Percentiles rank a stretch among this genome's conserved stretches.
phyloP scores from a whole-genome alignment of 768 basidiomycete genomes.

The Pulveroboletus sp. region DNA sequence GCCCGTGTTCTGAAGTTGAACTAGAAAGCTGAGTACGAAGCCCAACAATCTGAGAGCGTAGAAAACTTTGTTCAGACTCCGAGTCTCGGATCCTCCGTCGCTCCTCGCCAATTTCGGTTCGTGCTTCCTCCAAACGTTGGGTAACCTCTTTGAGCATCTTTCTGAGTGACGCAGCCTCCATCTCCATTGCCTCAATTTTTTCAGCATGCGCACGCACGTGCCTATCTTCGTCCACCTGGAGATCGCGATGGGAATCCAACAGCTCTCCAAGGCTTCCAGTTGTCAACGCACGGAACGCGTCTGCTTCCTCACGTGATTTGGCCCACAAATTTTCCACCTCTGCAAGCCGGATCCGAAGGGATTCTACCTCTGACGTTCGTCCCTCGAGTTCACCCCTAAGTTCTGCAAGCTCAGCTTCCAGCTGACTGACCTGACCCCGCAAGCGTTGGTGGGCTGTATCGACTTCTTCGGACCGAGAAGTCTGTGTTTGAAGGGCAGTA shows the following conservation, averaged over 20 bases:
- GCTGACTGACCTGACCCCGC: slow-evolving; percentile 60
- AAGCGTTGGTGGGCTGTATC: slow-evolving; percentile 71
- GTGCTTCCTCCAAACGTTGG: slow-evolving; percentile 66
- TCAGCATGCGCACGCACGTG: slow-evolving; percentile 73
- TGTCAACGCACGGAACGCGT: slow-evolving; percentile 82
- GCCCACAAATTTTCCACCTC: slow-evolving; percentile 91
- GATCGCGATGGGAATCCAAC: slow-evolving; percentile 82
- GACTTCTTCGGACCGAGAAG: slow-evolving; percentile 75
- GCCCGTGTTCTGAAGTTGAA: slow-evolving; percentile 65
- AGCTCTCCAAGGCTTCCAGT: slow-evolving; percentile 85
- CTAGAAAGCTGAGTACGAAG: slow-evolving; percentile 72
- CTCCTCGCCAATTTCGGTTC: slow-evolving; percentile 64
- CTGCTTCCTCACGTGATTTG: slow-evolving; percentile 91
- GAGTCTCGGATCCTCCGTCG: slow-evolving; percentile 60
- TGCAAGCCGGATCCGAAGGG: slow-evolving; percentile 58
- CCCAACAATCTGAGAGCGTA: slow-evolving; percentile 72
- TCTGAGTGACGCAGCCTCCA: slow-evolving; percentile 72
- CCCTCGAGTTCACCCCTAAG: slow-evolving; percentile 80
- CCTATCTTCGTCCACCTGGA: slow-evolving; percentile 82
- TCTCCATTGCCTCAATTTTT: slow-evolving; percentile 77
- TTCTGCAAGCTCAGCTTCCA: slow-evolving; percentile 78
- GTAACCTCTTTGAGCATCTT: slow-evolving; percentile 77
- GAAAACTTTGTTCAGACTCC: slow-evolving; percentile 58
- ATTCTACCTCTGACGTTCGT: slow-evolving; percentile 69
- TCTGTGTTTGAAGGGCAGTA: slow-evolving; percentile 69